Evolutionary conservation across 768 basidiomycete species (phyloP).

Genomic region (Daedaleopsis nitida): DNA sequence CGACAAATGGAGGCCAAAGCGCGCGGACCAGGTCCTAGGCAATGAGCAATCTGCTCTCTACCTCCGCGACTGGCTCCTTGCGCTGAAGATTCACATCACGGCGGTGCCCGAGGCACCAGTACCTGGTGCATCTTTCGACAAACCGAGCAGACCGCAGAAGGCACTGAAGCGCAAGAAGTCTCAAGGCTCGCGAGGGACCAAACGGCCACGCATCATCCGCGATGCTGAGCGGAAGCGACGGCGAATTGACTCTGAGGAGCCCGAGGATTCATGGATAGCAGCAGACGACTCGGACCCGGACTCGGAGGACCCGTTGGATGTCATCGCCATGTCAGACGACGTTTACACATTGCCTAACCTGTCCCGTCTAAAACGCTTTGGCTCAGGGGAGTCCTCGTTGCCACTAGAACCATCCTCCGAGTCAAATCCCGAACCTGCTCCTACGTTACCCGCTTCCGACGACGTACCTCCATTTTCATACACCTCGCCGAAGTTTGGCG

Average conservation of each 20-base stretch:
- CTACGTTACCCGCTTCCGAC: background rate
- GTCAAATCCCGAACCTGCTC: background rate
- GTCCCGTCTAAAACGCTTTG: conserved; percentile 5
- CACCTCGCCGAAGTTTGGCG: conserved; percentile 34
- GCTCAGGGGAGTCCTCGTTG: background rate
- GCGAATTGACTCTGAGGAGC: conserved; percentile 51
- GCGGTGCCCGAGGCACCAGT: background rate
- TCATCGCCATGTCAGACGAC: conserved; percentile 26
- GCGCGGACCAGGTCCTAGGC: conserved; percentile 76
- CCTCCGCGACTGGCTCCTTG: conserved; percentile 76
- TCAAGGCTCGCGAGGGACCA: conserved; percentile 41
- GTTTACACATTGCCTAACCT: background rate
- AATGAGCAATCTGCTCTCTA: conserved; percentile 72
- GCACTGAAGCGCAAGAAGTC: conserved; percentile 25
- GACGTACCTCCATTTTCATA: conserved; percentile 11
- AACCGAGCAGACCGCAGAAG: conserved; percentile 14
- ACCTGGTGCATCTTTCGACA: background rate
- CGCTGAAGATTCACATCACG: conserved; percentile 60
- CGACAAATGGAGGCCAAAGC: conserved; percentile 73
- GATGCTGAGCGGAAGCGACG: conserved; percentile 58
- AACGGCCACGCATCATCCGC: conserved; percentile 63
- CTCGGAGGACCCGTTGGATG: conserved; percentile 37
- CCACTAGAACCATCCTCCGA: background rate
- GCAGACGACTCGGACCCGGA: conserved; percentile 37
- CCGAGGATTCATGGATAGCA: conserved; percentile 61